Conservation (phyloP, 306 rosid species). For the Vachellia pachyceras region DNA sequence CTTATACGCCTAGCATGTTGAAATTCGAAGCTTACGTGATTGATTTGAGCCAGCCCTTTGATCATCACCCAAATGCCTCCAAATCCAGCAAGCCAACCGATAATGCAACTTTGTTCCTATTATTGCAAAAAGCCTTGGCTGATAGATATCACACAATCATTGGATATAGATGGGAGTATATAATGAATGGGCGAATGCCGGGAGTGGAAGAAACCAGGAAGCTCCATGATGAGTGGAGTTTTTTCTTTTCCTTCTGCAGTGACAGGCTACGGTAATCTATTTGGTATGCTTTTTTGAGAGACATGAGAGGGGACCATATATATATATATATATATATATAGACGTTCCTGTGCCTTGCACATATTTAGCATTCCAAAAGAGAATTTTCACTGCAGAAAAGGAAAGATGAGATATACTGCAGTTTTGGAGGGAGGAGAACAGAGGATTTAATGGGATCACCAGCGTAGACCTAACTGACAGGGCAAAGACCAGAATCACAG, state of each 20-base stretch:
- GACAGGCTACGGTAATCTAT: not conserved
- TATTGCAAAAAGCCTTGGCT: not conserved
- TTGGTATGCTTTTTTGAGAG: not conserved
- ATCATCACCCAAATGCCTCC: slow-evolving; percentile 10
- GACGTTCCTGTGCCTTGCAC: not conserved
- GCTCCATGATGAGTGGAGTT: not conserved
- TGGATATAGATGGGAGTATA: not conserved
- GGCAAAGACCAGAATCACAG: not conserved
- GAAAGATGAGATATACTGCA: not conserved
- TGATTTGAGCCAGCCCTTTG: not conserved
- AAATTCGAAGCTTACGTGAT: slow-evolving; percentile 8
- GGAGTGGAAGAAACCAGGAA: not conserved
- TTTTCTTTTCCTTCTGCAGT: not conserved
- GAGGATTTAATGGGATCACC: no score
- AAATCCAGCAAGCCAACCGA: not conserved
- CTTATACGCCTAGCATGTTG: slow-evolving; percentile 52
- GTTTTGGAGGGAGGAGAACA: not conserved
- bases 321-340: not conserved
- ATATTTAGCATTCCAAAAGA: not conserved
- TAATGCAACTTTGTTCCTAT: not conserved
- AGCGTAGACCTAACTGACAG: not conserved
- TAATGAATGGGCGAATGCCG: not conserved
- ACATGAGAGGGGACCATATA: not conserved
- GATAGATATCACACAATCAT: not conserved
- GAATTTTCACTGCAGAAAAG: no score